Conservation (phyloP, 2,329 filamentous ascomycete genomes). For the Pseudopyrenochaeta lycopersici region DNA sequence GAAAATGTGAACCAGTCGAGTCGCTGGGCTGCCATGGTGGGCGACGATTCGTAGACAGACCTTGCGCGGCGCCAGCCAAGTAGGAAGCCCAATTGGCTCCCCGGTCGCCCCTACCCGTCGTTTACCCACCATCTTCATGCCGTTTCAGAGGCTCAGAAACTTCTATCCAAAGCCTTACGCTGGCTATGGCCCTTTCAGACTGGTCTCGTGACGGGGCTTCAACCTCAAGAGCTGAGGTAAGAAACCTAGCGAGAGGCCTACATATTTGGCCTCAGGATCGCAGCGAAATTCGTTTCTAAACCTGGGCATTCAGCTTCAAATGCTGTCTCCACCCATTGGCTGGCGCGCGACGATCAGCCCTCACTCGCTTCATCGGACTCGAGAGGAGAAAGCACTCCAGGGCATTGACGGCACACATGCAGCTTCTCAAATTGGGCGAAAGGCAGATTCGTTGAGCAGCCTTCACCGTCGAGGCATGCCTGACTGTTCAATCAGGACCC, state of each 20-base stretch:
- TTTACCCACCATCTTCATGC: slow-evolving; percentile 38
- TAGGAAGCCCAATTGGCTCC: slow-evolving; percentile 38
- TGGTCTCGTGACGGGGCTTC: slow-evolving; percentile 25
- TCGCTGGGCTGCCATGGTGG: slow-evolving; percentile 38
- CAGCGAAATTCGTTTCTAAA: slow-evolving; percentile 21
- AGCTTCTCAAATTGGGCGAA: slow-evolving; percentile 32
- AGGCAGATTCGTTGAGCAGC: slow-evolving; percentile 29
- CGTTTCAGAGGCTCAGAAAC: slow-evolving; percentile 32
- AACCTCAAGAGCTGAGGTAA: slow-evolving; percentile 34
- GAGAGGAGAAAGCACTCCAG: slow-evolving; percentile 25
- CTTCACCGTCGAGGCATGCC: slow-evolving; percentile 25
- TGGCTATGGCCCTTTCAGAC: slow-evolving; percentile 17
- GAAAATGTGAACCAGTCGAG: slow-evolving; percentile 41
- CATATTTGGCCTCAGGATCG: slow-evolving; percentile 12
- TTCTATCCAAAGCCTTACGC: slow-evolving; percentile 20
- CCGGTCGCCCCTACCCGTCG: slow-evolving; percentile 28
- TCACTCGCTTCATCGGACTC: slow-evolving; percentile 16
- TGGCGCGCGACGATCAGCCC: slow-evolving; percentile 24
- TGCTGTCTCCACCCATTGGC: slow-evolving; percentile 18
- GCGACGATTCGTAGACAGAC: slow-evolving; percentile 46
- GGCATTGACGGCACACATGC: slow-evolving; percentile 33
- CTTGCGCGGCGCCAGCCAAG: slow-evolving; percentile 37
- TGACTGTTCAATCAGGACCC: slow-evolving; percentile 40
- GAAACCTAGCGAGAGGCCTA: slow-evolving; percentile 28
- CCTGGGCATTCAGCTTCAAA: slow-evolving; percentile 24